Evolutionary conservation across 2,329 filamentous ascomycete species (phyloP), one percentile per base, ranked within the genome.

Genomic region (Apiospora pterosperma): DNA sequence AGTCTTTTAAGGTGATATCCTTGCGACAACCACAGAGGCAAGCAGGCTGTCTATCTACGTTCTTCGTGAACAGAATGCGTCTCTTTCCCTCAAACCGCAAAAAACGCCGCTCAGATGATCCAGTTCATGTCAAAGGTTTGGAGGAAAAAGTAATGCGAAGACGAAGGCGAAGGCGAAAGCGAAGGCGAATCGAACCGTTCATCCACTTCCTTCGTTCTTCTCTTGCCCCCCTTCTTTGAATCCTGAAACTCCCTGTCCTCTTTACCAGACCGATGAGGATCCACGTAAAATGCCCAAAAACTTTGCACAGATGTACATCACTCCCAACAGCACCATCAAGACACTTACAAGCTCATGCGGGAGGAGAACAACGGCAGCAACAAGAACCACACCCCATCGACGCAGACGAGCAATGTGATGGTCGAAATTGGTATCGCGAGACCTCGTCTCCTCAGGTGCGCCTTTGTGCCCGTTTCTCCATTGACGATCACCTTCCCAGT

Each of bases 401-500:
- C 72, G 74, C 62, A 75, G 73, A 65, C 63, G 73, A 65, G 69
- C 65, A 55, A 75, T 70, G 39, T 55, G 68, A 21, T 68, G 67
- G 61, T 75, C 59, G n/a, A 63, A 64, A 44, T 68, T 59, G 36
- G 62, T 64, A n/a, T 70, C 68, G 16, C 44, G 60, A 34, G 63
- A 62, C 44, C 42, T 65, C 66, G 61, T 59, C 36, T 59, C 39
- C 4, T 48, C 28, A 8, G 60, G 31, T n/a, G 31, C 58, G 31
- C 63, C 62, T 31, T 67, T 66, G 34, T 76, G 41, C 73, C 71
- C 12, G 73, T 72, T 68, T 73, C 79, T 34, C 79, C 78, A 38
- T 76, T 76, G 61, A 65, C 77, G 73, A 58, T 74, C 74, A 36
- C 76, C 74, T 42, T 66, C 67, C 25, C 58, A 61, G 31, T 63